A percentile compares a stretch with the other conserved stretches of the same genome.
phyloP scores from a whole-genome alignment of 2,329 filamentous ascomycete species.

The Cytospora piceicola region DNA sequence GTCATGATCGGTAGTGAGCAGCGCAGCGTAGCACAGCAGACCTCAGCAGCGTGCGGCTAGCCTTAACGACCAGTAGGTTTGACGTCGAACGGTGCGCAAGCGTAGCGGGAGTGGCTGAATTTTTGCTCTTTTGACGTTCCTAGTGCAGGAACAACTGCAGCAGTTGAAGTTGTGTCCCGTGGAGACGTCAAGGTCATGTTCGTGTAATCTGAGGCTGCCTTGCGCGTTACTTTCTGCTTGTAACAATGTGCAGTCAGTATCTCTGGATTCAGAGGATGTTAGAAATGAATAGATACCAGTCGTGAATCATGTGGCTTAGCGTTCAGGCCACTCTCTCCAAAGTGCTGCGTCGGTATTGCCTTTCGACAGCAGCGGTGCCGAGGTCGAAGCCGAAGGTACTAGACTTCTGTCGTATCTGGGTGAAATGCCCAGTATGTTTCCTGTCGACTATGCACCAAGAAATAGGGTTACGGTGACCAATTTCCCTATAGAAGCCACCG shows the following conservation, averaged over 20 bases:
- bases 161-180: background rate
- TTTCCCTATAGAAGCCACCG: background rate
- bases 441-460: background rate
- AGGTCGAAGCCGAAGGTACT: too few species aligned
- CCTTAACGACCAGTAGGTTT: background rate
- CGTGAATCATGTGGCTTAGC: too few species aligned
- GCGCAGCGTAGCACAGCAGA: background rate
- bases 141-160: slow-evolving; percentile 11
- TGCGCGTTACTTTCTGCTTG: background rate
- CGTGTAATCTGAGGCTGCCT: background rate
- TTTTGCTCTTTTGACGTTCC: slow-evolving; percentile 4
- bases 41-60: background rate
- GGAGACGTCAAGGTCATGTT: background rate
- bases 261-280: background rate
- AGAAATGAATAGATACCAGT: too few species aligned
- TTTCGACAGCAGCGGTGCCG: too few species aligned
- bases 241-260: background rate
- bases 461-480: background rate
- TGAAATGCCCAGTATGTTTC: background rate
- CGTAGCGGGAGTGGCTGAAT: slow-evolving; percentile 18
- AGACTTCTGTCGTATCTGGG: background rate
- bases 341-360: too few species aligned
- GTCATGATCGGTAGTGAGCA: background rate
- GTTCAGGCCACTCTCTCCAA: too few species aligned
- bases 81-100: background rate